Evolutionary conservation across 2,329 filamentous ascomycete genomes (phyloP).

Genomic region (Lojkania enalia): DNA sequence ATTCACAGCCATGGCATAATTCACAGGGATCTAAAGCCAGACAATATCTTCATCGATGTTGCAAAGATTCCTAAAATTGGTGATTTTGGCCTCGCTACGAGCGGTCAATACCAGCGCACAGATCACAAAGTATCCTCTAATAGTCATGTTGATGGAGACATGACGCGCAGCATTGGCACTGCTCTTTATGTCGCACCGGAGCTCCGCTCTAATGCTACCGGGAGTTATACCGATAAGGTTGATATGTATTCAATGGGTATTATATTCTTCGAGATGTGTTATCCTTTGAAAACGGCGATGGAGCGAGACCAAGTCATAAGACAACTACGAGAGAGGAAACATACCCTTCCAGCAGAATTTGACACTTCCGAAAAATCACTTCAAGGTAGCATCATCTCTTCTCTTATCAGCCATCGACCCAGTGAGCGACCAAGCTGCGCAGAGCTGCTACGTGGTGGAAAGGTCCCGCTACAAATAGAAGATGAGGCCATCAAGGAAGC

Average conservation of each 20-base stretch:
- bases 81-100: conserved; percentile 93
- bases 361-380: conserved; percentile 66
- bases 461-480: conserved; percentile 88
- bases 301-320: conserved; percentile 68
- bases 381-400: conserved; percentile 77
- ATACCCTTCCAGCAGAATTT: conserved; percentile 74
- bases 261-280: conserved; percentile 98
- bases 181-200: conserved; percentile 93
- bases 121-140: conserved; percentile 54
- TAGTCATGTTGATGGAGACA: conserved; percentile 54
- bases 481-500: conserved; percentile 87
- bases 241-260: conserved; percentile 99
- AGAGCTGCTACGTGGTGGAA: conserved; percentile 82
- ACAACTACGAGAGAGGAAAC: conserved; percentile 67
- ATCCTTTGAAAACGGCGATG: conserved; percentile 63
- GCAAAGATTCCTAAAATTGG: conserved; percentile 92
- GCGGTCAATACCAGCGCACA: conserved; percentile 69
- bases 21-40: conserved; percentile 93
- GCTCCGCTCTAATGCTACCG: conserved; percentile 72
- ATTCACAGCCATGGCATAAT: conserved; percentile 92
- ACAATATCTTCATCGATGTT: conserved; percentile 95
- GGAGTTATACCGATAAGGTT: conserved; percentile 88
- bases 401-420: conserved; percentile 79
- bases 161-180: conserved; percentile 74
- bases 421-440: conserved; percentile 79